Base-by-base conservation (phyloP, 345 rosid species). In the Cardamine occulta region DNA sequence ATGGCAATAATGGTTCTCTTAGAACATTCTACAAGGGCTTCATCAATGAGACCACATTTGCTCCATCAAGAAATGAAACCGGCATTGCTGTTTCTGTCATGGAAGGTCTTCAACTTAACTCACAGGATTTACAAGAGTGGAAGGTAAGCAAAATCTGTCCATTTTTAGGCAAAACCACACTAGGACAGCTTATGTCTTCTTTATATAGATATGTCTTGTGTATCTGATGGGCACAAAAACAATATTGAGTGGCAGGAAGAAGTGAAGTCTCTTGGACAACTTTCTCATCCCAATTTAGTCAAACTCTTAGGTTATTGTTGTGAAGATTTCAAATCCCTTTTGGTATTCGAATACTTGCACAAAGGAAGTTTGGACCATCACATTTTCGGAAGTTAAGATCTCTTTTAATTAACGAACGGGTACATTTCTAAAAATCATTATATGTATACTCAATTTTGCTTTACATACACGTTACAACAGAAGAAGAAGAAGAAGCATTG, bases 351-450 rank as follows among this genome's bases (percentile, higher is more conserved):
- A n/a, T 74, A 37, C 31, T 55, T 57, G 21, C 40, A 23, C 2
- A 66, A 45, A 10, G 59, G 49, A 57, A 66, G 59, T 57, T 37
- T 74, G 47, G 66, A 74, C 7, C 0, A 11, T 14, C 66, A 56
- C 39, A 66, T 74, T 19, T 74, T 64, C 13, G 57, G 28, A 64
- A 44, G 78, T 65, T 54, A 65, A 63, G 57, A 65, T 74, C 64
- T 53, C 64, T 58, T 73, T 13, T 54, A 40, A 42, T 21, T n/a
- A 15, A 42, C 21, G 11, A 15, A 53, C 8, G 23, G 5, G 8
- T 63, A 18, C 26, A 13, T 73, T 32, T 63, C 2, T 37, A 31
- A 2, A 51, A 40, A 7, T 0, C 34, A 28, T 24, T 24, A 24
- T 24, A 15, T 21, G 6, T 29, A 7, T 19, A 73, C 6, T 19